Evolutionary conservation across 495 filamentous ascomycete genomes (phyloP).

Genomic region (Cercophora newfieldiana): DNA sequence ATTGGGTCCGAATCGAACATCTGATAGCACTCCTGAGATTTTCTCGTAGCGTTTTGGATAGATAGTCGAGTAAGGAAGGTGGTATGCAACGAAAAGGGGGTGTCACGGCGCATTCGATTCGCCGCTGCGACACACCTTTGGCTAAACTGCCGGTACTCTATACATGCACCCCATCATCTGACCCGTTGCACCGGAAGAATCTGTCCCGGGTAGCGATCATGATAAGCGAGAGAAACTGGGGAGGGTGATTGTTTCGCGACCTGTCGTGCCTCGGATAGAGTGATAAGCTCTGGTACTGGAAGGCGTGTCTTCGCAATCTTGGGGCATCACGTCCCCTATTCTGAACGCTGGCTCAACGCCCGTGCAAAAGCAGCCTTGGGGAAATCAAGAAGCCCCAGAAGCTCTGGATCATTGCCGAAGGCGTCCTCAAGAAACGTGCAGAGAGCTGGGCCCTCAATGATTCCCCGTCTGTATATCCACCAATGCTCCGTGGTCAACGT

Average conservation of each 20-base stretch:
- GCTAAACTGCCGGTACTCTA: not conserved
- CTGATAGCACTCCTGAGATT: not conserved
- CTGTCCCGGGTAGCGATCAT: not conserved
- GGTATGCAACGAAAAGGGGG: not conserved
- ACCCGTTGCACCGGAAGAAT: not conserved
- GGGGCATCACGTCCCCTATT: not conserved
- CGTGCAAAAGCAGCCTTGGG: not conserved
- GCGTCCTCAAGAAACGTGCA: not conserved
- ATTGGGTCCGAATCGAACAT: not conserved
- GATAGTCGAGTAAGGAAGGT: not conserved
- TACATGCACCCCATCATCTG: not conserved
- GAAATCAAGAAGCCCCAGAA: constrained; percentile 1
- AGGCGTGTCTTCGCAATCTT: too few species aligned
- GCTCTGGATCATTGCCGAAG: not conserved
- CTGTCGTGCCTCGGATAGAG: not conserved
- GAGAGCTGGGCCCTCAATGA: not conserved
- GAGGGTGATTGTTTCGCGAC: not conserved
- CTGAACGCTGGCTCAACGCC: not conserved
- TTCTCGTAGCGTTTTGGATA: not conserved
- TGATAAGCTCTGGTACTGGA: too few species aligned
- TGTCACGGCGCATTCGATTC: not conserved
- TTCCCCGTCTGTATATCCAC: constrained; percentile 4
- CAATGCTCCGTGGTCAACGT: not conserved
- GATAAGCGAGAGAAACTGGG: not conserved
- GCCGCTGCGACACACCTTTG: not conserved